These are phyloP conservation scores for Claviceps lovelessii DNA, from an alignment of 2,329 filamentous ascomycete genomes.

Conservation along the genomic window DNA sequence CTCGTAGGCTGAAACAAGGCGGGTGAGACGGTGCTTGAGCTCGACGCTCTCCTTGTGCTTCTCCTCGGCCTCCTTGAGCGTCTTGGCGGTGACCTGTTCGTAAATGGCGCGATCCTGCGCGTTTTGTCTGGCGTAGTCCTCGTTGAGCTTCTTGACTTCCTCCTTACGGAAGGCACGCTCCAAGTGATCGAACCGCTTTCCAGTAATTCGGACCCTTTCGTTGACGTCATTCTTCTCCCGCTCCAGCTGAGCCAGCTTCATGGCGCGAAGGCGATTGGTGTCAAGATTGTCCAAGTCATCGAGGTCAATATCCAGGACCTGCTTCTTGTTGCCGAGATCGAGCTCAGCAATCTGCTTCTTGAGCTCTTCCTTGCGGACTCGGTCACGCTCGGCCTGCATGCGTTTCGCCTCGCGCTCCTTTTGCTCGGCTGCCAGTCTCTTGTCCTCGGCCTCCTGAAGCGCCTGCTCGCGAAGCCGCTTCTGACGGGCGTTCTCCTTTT, in stretches of 20 bases:
- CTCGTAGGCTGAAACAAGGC: constrained; percentile 75
- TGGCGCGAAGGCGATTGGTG: constrained; percentile 74
- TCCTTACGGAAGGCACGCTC: constrained; percentile 95
- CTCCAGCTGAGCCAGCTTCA: constrained; percentile 92
- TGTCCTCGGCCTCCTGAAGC: constrained; percentile 76
- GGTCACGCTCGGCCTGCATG: constrained; percentile 72
- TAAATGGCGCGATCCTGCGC: constrained; percentile 66
- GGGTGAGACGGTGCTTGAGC: constrained; percentile 80
- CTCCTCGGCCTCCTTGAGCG: constrained; percentile 61
- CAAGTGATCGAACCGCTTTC: constrained; percentile 91
- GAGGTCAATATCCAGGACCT: constrained; percentile 53
- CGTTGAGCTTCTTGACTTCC: constrained; percentile 78
- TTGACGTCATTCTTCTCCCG: constrained; percentile 95
- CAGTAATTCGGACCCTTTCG: constrained; percentile 78
- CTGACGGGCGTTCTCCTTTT: constrained; percentile 81
- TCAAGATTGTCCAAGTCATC: constrained; percentile 77
- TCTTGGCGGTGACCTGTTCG: constrained; percentile 63
- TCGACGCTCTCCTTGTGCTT: constrained; percentile 90
- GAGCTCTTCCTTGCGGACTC: constrained; percentile 82
- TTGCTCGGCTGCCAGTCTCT: constrained; percentile 82
- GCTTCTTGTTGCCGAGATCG: constrained; percentile 63
- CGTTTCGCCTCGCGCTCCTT: constrained; percentile 79
- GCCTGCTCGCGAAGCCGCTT: constrained; percentile 79
- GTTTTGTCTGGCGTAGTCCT: constrained; percentile 74
- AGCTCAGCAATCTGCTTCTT: constrained; percentile 87